These are phyloP conservation scores for Mortierella sp. DNA, from an alignment of 371 early-diverging fungal genomes.

Conservation along the genomic window DNA sequence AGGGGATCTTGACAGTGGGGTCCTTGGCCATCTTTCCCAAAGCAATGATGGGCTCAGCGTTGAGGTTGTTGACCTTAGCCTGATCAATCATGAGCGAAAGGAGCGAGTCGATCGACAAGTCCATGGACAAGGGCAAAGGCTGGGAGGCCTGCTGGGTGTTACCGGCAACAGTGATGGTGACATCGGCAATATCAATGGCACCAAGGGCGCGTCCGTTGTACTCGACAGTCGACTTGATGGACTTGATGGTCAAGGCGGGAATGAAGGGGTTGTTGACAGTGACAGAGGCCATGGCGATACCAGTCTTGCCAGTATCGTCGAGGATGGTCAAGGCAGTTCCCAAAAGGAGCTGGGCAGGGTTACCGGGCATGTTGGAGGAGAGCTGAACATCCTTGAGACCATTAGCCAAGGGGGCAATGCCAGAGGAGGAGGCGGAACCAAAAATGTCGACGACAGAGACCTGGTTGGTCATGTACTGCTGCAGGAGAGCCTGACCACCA, in stretches of 20 bases:
- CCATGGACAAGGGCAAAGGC: conserved; percentile 53
- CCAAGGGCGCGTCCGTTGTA: conserved; percentile 67
- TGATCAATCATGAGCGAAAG: conserved; percentile 62
- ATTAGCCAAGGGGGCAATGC: conserved; percentile 63
- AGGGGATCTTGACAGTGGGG: conserved; percentile 59
- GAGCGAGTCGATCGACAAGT: conserved; percentile 50
- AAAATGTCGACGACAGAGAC: conserved; percentile 62
- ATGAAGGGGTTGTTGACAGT: conserved; percentile 70
- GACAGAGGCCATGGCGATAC: conserved; percentile 62
- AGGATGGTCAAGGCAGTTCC: conserved; percentile 63
- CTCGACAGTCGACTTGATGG: conserved; percentile 65
- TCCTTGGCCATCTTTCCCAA: conserved; percentile 60
- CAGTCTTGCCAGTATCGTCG: conserved; percentile 60
- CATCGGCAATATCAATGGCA: conserved; percentile 59
- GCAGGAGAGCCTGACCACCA: conserved; percentile 64
- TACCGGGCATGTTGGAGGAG: conserved; percentile 66
- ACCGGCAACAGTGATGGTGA: conserved; percentile 36
- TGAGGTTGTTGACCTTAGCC: conserved; percentile 61
- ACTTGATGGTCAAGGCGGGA: conserved; percentile 63
- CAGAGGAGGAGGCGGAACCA: conserved; percentile 62
- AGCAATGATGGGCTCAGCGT: conserved; percentile 65
- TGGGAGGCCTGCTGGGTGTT: conserved; percentile 40
- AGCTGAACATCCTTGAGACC: conserved; percentile 63
- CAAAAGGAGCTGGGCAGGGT: conserved; percentile 62
- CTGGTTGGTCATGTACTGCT: conserved; percentile 68